Evolutionary conservation across 208 protist species (phyloP).

Genomic region (Leishmania amazonensis): DNA sequence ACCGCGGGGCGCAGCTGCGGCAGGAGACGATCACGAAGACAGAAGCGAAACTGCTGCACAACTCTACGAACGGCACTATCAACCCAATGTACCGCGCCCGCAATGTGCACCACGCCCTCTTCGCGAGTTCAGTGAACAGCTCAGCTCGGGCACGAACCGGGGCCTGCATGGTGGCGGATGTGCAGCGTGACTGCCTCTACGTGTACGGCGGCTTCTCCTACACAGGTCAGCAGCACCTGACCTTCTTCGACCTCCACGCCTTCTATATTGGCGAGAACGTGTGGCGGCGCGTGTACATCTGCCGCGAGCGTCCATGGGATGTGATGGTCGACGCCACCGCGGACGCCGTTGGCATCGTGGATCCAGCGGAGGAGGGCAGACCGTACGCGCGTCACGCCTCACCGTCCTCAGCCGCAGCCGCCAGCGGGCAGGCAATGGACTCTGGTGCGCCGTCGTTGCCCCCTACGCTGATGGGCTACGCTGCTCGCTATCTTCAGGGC

Average conservation of each 20-base stretch:
- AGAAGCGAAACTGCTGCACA: slow-evolving; percentile 24
- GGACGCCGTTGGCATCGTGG: slow-evolving; percentile 16
- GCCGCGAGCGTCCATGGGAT: slow-evolving; percentile 25
- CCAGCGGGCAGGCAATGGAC: not conserved
- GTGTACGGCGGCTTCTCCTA: slow-evolving; percentile 67
- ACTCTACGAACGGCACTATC: not conserved
- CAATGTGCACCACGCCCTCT: slow-evolving; percentile 29
- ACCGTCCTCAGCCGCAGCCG: not conserved
- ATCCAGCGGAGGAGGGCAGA: slow-evolving; percentile 17
- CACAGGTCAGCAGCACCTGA: slow-evolving; percentile 35
- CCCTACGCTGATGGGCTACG: slow-evolving; percentile 24
- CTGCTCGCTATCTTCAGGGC: slow-evolving; percentile 14
- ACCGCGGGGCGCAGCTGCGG: slow-evolving; percentile 29
- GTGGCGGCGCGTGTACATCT: slow-evolving; percentile 46
- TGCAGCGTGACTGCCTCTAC: slow-evolving; percentile 45
- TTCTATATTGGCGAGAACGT: slow-evolving; percentile 53
- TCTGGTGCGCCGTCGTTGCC: slow-evolving; percentile 10
- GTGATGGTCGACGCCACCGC: slow-evolving; percentile 6
- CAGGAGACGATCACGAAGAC: slow-evolving; percentile 8
- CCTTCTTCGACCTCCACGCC: slow-evolving; percentile 60
- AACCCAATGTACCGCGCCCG: slow-evolving; percentile 10
- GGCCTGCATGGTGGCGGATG: slow-evolving; percentile 47
- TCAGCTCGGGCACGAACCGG: slow-evolving; percentile 62
- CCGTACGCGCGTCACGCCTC: slow-evolving; percentile 22
- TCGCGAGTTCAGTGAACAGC: slow-evolving; percentile 36